A percentile compares a stretch with the other conserved stretches of the same genome.
Evolutionary conservation across 1,139 yeast species (phyloP).

Genomic region (Yamadazyma diddensiae): DNA sequence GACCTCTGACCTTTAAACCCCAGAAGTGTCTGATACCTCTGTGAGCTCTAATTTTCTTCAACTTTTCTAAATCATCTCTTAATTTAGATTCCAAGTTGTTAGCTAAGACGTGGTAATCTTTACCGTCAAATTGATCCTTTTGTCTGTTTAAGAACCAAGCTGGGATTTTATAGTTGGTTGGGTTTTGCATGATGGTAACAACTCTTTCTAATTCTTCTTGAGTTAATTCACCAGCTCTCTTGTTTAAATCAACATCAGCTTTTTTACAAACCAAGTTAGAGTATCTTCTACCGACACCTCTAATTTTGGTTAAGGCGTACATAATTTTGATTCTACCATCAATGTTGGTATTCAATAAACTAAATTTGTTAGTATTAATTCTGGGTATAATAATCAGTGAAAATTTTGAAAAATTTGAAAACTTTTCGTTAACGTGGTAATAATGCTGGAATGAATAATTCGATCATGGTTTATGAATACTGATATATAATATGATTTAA

Average conservation of each 20-base stretch:
- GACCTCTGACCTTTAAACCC: conserved; percentile 98
- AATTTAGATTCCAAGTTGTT: conserved; percentile 98
- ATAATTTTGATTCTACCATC: conserved; percentile 99
- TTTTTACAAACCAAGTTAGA: conserved; percentile 99
- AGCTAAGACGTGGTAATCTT: conserved; percentile 98
- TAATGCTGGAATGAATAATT: too few species aligned
- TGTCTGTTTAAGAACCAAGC: conserved; percentile 99
- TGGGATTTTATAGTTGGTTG: conserved; percentile 98
- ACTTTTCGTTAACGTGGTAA: not conserved
- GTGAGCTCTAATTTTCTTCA: conserved; percentile 99
- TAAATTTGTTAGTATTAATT: conserved; percentile 24
- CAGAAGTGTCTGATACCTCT: conserved; percentile 99
- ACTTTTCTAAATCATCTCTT: conserved; percentile 99
- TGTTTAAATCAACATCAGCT: conserved; percentile 97
- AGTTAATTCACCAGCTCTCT: conserved; percentile 99
- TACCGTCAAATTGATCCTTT: conserved; percentile 97
- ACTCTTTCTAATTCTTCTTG: conserved; percentile 99
- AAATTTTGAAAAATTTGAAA: not conserved
- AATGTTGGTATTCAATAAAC: conserved; percentile 99
- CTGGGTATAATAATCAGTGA: not conserved
- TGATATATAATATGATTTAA: conserved; percentile 17
- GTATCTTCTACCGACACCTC: conserved; percentile 99
- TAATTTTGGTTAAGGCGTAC: conserved; percentile 99
- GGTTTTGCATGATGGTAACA: conserved; percentile 99
- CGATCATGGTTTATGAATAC: too few species aligned